Conservation (phyloP, 2,329 filamentous ascomycete species). For the Cucurbitaria berberidis region DNA sequence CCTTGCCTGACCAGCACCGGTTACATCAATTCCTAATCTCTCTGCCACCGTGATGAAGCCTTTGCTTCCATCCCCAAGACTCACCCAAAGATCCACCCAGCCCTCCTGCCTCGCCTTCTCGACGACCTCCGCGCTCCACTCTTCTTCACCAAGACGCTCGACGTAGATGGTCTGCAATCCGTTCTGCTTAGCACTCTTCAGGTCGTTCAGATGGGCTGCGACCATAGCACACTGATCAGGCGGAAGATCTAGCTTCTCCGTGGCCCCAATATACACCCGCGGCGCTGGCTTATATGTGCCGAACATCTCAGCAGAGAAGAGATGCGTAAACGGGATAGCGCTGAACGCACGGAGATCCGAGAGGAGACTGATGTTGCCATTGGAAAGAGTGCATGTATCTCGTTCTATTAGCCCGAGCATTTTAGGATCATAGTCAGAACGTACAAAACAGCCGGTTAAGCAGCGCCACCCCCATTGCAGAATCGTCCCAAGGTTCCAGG, state of each 20-base stretch:
- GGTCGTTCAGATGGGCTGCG: slow-evolving; percentile 74
- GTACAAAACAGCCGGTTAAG: slow-evolving; percentile 59
- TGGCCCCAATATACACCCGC: slow-evolving; percentile 72
- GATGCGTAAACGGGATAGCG: slow-evolving; percentile 64
- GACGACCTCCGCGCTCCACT: slow-evolving; percentile 59
- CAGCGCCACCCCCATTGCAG: slow-evolving; percentile 61
- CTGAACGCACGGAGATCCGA: slow-evolving; percentile 67
- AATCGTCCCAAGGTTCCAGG: slow-evolving; percentile 72
- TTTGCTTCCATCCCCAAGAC: slow-evolving; percentile 50
- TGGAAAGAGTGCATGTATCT: slow-evolving; percentile 71
- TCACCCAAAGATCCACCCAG: slow-evolving; percentile 66
- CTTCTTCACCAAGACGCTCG: slow-evolving; percentile 71
- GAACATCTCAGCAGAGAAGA: slow-evolving; percentile 74
- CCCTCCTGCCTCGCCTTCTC: slow-evolving; percentile 60
- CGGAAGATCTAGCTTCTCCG: slow-evolving; percentile 60
- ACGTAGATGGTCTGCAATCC: slow-evolving; percentile 78
- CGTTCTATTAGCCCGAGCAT: background rate
- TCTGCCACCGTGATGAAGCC: slow-evolving; percentile 57
- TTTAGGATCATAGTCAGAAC: background rate
- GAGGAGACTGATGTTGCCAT: slow-evolving; percentile 73
- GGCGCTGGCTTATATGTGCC: slow-evolving; percentile 75
- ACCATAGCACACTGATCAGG: slow-evolving; percentile 75
- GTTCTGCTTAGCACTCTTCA: slow-evolving; percentile 67
- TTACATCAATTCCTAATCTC: slow-evolving; percentile 42
- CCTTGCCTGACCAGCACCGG: slow-evolving; percentile 1